Percentiles rank a stretch among this genome's conserved stretches.
Evolutionary conservation across 495 filamentous ascomycete species (phyloP).

Genomic region (Thermothielavioides terrestris): DNA sequence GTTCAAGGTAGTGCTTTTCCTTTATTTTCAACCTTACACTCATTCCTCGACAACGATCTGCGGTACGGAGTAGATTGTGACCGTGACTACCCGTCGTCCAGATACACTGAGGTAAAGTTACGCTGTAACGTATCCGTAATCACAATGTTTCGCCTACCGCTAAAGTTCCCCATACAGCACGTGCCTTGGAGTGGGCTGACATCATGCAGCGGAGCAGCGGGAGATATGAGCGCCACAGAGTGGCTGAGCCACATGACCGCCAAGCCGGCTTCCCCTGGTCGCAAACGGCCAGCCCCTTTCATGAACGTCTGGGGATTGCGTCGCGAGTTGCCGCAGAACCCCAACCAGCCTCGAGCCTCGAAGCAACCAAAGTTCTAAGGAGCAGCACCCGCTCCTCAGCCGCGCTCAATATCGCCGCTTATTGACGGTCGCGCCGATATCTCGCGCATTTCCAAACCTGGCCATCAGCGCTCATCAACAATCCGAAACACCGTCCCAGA

Average conservation of each 20-base stretch:
- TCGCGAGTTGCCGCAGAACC: constrained; percentile 1
- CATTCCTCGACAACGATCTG: too few relatives aligned
- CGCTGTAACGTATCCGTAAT: too few relatives aligned
- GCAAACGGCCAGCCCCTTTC: constrained; percentile 3
- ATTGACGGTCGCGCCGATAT: too few relatives aligned
- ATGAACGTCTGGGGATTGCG: neutral
- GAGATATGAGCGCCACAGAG: constrained; percentile 14
- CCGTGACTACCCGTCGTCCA: too few relatives aligned
- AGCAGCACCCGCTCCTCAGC: neutral
- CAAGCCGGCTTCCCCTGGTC: neutral
- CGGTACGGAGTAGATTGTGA: too few relatives aligned
- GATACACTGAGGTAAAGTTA: too few relatives aligned
- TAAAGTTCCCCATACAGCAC: neutral
- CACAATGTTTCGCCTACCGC: neutral
- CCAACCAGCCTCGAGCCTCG: neutral
- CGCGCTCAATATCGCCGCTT: too few relatives aligned
- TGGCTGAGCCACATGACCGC: constrained; percentile 9
- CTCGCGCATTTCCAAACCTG: too few relatives aligned
- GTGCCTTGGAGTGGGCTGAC: constrained; percentile 2
- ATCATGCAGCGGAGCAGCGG: constrained; percentile 1
- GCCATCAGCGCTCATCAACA: too few relatives aligned
- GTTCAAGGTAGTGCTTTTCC: too few relatives aligned
- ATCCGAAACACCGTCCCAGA: too few relatives aligned
- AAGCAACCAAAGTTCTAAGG: neutral
- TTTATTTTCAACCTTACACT: too few relatives aligned